These are phyloP conservation scores for Schwanniomyces sp. DNA, from an alignment of 805 yeast species.

Conservation along the genomic window DNA sequence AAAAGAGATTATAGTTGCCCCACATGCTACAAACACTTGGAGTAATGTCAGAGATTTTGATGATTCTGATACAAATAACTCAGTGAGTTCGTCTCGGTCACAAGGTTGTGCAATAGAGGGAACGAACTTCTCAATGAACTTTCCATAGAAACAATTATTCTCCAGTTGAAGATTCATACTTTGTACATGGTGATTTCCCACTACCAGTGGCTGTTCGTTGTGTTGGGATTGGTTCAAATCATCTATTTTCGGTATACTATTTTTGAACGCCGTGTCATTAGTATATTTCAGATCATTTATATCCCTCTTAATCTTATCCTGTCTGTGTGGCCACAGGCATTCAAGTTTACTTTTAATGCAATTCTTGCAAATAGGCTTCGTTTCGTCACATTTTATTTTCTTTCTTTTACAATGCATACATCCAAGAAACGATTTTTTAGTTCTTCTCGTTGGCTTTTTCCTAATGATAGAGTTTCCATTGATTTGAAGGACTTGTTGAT, in stretches of 20 bases:
- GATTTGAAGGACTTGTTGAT: slow-evolving; percentile 1
- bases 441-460: background rate
- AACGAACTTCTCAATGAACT: slow-evolving; percentile 40
- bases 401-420: slow-evolving; percentile 30
- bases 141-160: background rate
- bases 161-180: background rate
- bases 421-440: slow-evolving; percentile 15
- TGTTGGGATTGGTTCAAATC: too few relatives aligned
- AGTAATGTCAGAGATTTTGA: slow-evolving; percentile 24
- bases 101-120: slow-evolving; percentile 43
- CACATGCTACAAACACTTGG: slow-evolving; percentile 41
- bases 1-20: slow-evolving; percentile 38
- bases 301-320: background rate
- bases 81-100: slow-evolving; percentile 33
- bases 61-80: slow-evolving; percentile 39
- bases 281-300: background rate
- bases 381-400: slow-evolving; percentile 32
- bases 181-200: background rate
- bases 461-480: background rate
- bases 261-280: too few relatives aligned
- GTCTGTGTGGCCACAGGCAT: slow-evolving; percentile 1
- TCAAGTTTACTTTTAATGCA: slow-evolving; percentile 19
- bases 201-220: too few relatives aligned
- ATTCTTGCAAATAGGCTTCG: slow-evolving; percentile 25
- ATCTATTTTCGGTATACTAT: too few relatives aligned